These are phyloP conservation scores for Teratosphaeria destructans DNA, from an alignment of 2,329 filamentous ascomycete genomes.

Conservation along the genomic window DNA sequence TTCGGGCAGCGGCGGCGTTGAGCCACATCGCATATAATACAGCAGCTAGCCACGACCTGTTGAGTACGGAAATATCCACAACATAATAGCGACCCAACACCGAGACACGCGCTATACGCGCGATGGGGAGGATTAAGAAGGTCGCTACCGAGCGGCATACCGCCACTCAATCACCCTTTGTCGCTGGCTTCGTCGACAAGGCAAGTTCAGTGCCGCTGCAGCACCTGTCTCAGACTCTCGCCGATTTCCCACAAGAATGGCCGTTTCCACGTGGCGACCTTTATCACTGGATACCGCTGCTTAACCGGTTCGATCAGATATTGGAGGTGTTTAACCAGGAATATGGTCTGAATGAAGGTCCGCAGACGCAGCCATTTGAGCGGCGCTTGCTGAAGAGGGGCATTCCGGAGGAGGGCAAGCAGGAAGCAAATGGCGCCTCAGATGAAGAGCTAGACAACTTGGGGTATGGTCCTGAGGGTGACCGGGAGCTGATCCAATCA, in stretches of 20 bases:
- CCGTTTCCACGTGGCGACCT: constrained; percentile 90
- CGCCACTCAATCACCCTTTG: constrained; percentile 65
- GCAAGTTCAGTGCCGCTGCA: constrained; percentile 61
- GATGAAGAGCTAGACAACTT: constrained; percentile 21
- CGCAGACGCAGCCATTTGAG: constrained; percentile 68
- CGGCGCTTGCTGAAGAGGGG: constrained; percentile 54
- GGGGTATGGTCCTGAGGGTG: constrained; percentile 61
- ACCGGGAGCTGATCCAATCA: constrained; percentile 66
- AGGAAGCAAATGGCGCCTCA: constrained; percentile 18
- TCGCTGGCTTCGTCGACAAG: constrained; percentile 67
- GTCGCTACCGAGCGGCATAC: constrained; percentile 44
- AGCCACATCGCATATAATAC: not conserved
- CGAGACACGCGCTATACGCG: constrained; percentile 7
- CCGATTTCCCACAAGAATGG: constrained; percentile 78
- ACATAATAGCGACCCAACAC: not conserved
- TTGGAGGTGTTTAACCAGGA: constrained; percentile 69
- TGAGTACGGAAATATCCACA: not conserved
- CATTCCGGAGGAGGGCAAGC: constrained; percentile 38
- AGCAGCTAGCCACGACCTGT: not conserved
- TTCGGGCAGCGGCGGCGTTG: not conserved
- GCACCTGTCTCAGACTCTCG: constrained; percentile 65
- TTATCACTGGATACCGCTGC: constrained; percentile 92
- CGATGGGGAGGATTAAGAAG: constrained; percentile 47
- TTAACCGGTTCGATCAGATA: constrained; percentile 88
- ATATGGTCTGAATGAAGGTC: constrained; percentile 70